These are phyloP conservation scores for Hirschfeldia incana DNA, from an alignment of 345 rosid genomes.

Conservation along the genomic window DNA sequence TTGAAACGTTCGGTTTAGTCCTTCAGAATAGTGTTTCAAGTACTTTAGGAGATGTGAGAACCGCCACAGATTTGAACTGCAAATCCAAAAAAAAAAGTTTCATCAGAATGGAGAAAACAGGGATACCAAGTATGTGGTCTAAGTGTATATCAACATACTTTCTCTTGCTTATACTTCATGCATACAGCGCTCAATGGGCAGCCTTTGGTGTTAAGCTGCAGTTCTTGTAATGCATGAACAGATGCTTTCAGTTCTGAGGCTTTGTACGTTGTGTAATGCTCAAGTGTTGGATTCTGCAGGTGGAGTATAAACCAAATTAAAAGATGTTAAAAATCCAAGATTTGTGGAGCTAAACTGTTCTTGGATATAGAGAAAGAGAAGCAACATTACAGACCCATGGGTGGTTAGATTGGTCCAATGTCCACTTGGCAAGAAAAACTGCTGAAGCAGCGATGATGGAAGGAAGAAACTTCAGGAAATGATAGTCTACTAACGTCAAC, in stretches of 20 bases:
- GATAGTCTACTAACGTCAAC: constrained; percentile 63
- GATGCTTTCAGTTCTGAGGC: constrained; percentile 64
- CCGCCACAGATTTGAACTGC: constrained; percentile 83
- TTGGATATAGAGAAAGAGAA: neutral
- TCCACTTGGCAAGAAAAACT: constrained; percentile 92
- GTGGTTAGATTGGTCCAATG: constrained; percentile 69
- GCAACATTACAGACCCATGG: constrained; percentile 68
- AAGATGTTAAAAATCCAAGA: neutral
- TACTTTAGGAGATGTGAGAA: constrained; percentile 61
- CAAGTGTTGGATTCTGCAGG: constrained; percentile 76
- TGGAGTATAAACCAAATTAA: neutral
- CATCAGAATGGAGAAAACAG: constrained; percentile 10
- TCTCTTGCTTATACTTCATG: constrained; percentile 65
- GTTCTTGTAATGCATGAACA: constrained; percentile 59
- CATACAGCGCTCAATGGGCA: constrained; percentile 71
- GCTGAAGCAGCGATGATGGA: constrained; percentile 88
- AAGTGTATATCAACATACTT: constrained; percentile 46
- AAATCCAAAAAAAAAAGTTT: neutral
- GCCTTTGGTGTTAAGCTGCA: constrained; percentile 63
- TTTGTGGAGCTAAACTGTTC: constrained; percentile 4
- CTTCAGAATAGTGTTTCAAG: constrained; percentile 49
- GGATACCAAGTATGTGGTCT: neutral
- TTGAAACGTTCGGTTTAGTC: constrained; percentile 17
- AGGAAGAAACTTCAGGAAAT: constrained; percentile 71
- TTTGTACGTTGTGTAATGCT: constrained; percentile 71